These are phyloP conservation scores for Bacidia rubella DNA, from an alignment of 495 filamentous ascomycete genomes.

Conservation along the genomic window DNA sequence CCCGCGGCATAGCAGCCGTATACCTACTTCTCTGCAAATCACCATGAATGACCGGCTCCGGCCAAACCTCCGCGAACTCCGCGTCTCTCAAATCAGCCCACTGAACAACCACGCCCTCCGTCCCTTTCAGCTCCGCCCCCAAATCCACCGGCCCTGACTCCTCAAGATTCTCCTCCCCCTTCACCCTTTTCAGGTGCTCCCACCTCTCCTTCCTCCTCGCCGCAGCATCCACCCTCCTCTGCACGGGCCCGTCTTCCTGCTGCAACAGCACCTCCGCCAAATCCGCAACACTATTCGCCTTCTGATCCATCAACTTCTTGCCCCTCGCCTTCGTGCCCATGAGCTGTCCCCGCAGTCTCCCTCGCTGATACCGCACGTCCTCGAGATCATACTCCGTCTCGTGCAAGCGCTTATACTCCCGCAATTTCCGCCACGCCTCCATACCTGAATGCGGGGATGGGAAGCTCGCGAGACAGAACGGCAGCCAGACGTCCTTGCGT, in stretches of 20 bases:
- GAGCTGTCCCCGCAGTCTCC: conserved; percentile 29
- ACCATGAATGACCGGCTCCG: conserved; percentile 51
- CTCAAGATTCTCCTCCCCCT: conserved; percentile 23
- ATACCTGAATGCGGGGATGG: conserved; percentile 50
- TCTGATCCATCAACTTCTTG: conserved; percentile 65
- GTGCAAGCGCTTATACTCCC: conserved; percentile 65
- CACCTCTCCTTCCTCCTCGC: conserved; percentile 23
- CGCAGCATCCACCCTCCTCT: conserved; percentile 13
- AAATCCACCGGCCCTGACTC: conserved; percentile 23
- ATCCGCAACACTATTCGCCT: conserved; percentile 78
- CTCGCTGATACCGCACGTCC: conserved; percentile 36
- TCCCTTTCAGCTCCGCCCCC: conserved; percentile 14
- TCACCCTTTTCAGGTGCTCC: conserved; percentile 19
- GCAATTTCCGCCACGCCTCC: conserved; percentile 62
- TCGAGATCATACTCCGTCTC: conserved; percentile 46
- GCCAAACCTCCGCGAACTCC: conserved; percentile 54
- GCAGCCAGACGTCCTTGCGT: conserved; percentile 86
- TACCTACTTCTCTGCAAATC: conserved; percentile 25
- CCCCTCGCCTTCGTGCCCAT: conserved; percentile 45
- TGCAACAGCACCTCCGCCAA: conserved; percentile 56
- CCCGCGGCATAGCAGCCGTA: conserved; percentile 18
- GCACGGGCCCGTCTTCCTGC: conserved; percentile 19
- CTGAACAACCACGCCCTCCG: conserved; percentile 33
- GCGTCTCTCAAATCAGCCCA: conserved; percentile 59
- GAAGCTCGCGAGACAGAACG: conserved; percentile 64